phyloP scores from a whole-genome alignment of 257 asterid genomes.

The Petunia secreta region DNA sequence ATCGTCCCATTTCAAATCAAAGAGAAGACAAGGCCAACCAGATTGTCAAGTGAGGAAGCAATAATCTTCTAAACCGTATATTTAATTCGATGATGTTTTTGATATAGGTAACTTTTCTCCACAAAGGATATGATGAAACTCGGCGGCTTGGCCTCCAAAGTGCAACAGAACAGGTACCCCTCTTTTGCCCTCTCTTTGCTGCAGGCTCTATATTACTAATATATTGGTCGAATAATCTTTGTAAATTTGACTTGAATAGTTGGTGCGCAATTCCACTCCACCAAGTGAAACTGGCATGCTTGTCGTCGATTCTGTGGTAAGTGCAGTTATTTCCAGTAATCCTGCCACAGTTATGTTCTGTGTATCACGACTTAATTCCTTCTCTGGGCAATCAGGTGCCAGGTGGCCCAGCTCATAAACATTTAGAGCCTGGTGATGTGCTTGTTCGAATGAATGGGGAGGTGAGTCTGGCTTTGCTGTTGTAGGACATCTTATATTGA shows the following conservation, averaged over 20 bases:
- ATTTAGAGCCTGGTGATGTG: slow-evolving; percentile 98
- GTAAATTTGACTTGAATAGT: slow-evolving; percentile 41
- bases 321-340: slow-evolving; percentile 36
- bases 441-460: slow-evolving; percentile 91
- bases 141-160: slow-evolving; percentile 94
- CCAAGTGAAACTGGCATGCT: slow-evolving; percentile 98
- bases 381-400: slow-evolving; percentile 70
- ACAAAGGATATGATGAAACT: slow-evolving; percentile 97
- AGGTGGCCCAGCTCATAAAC: slow-evolving; percentile 90
- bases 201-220: neutral
- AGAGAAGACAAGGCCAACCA: neutral
- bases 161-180: slow-evolving; percentile 83
- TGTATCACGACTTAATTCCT: neutral
- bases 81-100: slow-evolving; percentile 29
- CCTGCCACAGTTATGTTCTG: slow-evolving; percentile 15
- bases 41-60: neutral
- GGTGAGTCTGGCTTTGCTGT: slow-evolving; percentile 48
- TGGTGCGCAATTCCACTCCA: slow-evolving; percentile 91
- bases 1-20: neutral
- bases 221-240: slow-evolving; percentile 14
- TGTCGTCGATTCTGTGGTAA: slow-evolving; percentile 96
- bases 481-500: neutral
- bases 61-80: slow-evolving; percentile 18
- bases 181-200: neutral
- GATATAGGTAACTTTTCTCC: slow-evolving; percentile 84